Base-by-base conservation (phyloP, 805 yeast species). In the Candida morakotiae region DNA sequence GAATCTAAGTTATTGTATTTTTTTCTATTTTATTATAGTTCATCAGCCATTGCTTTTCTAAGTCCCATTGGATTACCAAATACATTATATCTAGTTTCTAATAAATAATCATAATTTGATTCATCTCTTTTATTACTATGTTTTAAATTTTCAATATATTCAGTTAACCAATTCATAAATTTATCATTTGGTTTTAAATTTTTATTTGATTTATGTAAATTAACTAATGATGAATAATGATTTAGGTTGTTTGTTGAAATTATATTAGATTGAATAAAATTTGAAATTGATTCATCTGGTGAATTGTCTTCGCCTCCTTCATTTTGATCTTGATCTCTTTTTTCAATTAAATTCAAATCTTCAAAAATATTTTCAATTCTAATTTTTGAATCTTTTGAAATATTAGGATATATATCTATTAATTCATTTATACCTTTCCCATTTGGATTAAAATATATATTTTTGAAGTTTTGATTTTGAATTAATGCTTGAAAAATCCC, bases 61-160 rank as follows among this genome's bases (percentile, higher is more conserved):
- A 72, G 57, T 0, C 83, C 94, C 51, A 74, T 66, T 14, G 84
- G 86, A 49, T 87, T 87, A 1, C 95, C 96, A 61, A 87, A 87
- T 1, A 81, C 75, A 16, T 61, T 53, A 53, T 86, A 91, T 49
- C 94, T 73, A 11, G 64, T 62, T n/a, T 48, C 48, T 22, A 60
- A 37, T 53, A 64, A 44, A 44, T 60, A 50, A 11, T 40, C 49
- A 45, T 55, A 62, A 1, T 60, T 38, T 32, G 53, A 45, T 59
- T 61, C 47, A 35, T 59, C 62, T 42, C 66, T 57, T 39, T 48
- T 44, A 20, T 42, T 48, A 14, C 47, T 23, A 8, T 50, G 54
- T 17, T 50, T 52, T 16, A 60, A 43, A 27, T 37, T 26, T 16
- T 52, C 54, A 3, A 45, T 48, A 45, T 79, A 75, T 23, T 60